Evolutionary conservation across 148 eudicot genomes (phyloP), one percentile per base, ranked within the genome.

Genomic region (Chenopodium formosanum): DNA sequence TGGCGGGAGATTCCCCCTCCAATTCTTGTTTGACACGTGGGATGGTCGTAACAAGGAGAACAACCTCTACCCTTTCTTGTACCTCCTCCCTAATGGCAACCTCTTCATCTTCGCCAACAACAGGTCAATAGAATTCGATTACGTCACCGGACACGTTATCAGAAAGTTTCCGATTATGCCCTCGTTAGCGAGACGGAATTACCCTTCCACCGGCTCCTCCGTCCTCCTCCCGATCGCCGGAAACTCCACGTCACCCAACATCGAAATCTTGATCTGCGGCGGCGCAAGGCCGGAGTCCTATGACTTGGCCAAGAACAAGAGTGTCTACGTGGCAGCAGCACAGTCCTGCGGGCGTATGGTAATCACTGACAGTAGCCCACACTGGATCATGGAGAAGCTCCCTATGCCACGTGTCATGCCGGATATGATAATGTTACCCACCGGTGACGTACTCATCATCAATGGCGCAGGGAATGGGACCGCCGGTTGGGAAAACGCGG

Each of bases 21-120:
- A 79, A 0, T 95, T 95, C 83, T 70, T 95, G 78, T 65, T 40
- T 0, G 83, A 89, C 23, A 93, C 99, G 0, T 71, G 74, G 48
- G 99, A 95, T 66, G 85, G 84, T 1, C 78, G 69, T 34, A 91
- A 91, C 27, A 81, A 53, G 23, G 99, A 95, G 75, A 95, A 95
- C 83, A 95, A 95, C 87, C 97, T 95, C 37, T 95, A 95, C 83
- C 99, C 99, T 0, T 95, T 95, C 88, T 81, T 95, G 82, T 89
- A 92, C 78, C 79, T 95, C 7, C 65, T 93, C 7, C 97, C 97
- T 0, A 93, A 93, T 78, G 93, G 92, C 0, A 85, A 88, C 56
- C 85, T 95, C 8, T 95, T 84, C 79, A 74, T 95, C 7, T 95
- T 95, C 86, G 99, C 99, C 0, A 93, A 93, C 40, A 91, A 89